Base-by-base conservation (phyloP, 306 rosid genomes). In the Comarum palustre region DNA sequence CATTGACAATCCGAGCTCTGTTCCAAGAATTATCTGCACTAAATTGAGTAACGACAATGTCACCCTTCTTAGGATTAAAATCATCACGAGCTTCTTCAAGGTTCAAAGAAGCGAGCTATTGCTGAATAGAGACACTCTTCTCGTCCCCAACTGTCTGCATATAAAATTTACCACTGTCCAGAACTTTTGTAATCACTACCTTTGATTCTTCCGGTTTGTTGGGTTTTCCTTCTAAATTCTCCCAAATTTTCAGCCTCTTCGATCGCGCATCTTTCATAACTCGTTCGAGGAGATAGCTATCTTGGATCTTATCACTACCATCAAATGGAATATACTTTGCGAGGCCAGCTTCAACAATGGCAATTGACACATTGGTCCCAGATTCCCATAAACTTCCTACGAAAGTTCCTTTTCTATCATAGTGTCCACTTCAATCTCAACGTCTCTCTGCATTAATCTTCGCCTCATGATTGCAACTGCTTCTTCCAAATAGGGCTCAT, bases 391-490 rank as follows among this genome's bases (percentile, higher is more conserved):
- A 73, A 68, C 95, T 89, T 78, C 98, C 98, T 86, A 93, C 78
- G 86, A 87, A 93, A 14, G 98, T 94, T 73, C 98, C 97, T 51
- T 84, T 91, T 84, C 90, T 83, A 80, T 94, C 96, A 38, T 94
- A 16, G 96, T 94, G 81, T 94, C 97, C 42, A 94, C 98, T 81
- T 91, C 97, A 77, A 94, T 85, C 97, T 91, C 96, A 36, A 94
- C 98, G 73, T 94, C 97, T 85, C 97, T 86, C 84, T 94, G 98
- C 97, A 94, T 91, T 79, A 91, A 89, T 84, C 86, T 91, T 72
- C 92, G 84, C 83, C 98, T 90, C 98, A 91, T 94, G 59, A 91
- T 51, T 29, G 98, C 86, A 82, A 88, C 88, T 73, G 97, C 98
- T 80, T 94, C 98, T 7, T 94, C 91, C 60, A 97, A 91, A 82